phyloP scores from a whole-genome alignment of 2,329 filamentous ascomycete species.

The Fulvia fulva region DNA sequence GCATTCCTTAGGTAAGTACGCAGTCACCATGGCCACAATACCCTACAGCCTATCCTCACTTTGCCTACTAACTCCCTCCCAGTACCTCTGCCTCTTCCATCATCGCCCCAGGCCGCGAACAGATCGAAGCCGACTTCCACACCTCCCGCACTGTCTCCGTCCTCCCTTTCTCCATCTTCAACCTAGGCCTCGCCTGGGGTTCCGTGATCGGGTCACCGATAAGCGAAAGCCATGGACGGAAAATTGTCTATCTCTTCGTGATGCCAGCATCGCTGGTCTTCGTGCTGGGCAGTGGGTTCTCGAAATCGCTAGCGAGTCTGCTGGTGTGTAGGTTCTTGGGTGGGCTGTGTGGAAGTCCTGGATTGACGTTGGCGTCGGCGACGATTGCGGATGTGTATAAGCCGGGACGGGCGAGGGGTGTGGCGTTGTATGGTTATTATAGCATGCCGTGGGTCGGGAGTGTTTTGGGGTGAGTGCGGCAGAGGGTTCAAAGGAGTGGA shows the following conservation, averaged over 20 bases:
- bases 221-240: constrained; percentile 44
- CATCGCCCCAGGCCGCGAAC: constrained; percentile 19
- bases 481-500: not conserved
- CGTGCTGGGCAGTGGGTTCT: constrained; percentile 52
- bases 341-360: constrained; percentile 66
- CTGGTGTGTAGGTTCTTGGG: constrained; percentile 64
- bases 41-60: too few relatives aligned
- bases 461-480: too few relatives aligned
- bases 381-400: constrained; percentile 22
- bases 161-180: constrained; percentile 56
- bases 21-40: not conserved
- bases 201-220: constrained; percentile 38
- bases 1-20: not conserved
- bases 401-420: constrained; percentile 11
- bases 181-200: constrained; percentile 57
- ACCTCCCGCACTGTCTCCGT: constrained; percentile 56
- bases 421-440: too few relatives aligned
- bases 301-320: constrained; percentile 49
- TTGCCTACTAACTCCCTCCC: too few relatives aligned
- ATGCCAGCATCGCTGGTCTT: constrained; percentile 52
- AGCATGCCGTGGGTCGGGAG: too few relatives aligned
- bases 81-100: constrained; percentile 30
- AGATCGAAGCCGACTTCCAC: constrained; percentile 51
- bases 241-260: constrained; percentile 48
- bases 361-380: constrained; percentile 19